phyloP scores from a whole-genome alignment of 1,284 basidiomycete genomes.

The Cryptococcus hybrid region DNA sequence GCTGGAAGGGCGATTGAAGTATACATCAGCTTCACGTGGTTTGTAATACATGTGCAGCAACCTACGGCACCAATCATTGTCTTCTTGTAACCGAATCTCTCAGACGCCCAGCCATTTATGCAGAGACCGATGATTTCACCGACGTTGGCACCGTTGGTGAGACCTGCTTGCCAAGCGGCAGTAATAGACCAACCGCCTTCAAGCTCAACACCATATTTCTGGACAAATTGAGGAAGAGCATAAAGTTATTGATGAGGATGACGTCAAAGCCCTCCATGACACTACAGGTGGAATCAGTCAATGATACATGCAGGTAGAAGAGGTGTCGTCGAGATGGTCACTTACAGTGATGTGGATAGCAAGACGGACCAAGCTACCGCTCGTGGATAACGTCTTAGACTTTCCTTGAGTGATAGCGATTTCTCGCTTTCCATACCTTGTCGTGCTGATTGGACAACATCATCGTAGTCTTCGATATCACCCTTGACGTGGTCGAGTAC shows the following conservation, averaged over 20 bases:
- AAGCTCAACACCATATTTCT: constrained; percentile 37
- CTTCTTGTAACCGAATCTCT: constrained; percentile 47
- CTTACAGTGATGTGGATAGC: constrained; percentile 25
- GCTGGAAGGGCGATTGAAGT: too few relatives aligned
- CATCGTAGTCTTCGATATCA: constrained; percentile 14
- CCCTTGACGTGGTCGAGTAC: constrained; percentile 10
- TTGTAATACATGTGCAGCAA: background rate
- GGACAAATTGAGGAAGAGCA: constrained; percentile 42
- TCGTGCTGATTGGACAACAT: constrained; percentile 9
- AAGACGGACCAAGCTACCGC: constrained; percentile 48
- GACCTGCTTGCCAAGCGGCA: constrained; percentile 48
- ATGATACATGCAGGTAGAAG: too few relatives aligned
- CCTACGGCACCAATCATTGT: constrained; percentile 32
- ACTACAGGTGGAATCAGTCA: constrained; percentile 16
- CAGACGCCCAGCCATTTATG: constrained; percentile 40
- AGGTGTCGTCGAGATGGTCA: constrained; percentile 8
- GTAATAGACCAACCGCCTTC: constrained; percentile 20
- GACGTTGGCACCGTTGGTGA: constrained; percentile 30
- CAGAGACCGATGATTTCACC: constrained; percentile 43
- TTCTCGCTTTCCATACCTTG: constrained; percentile 27
- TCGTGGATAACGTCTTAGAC: constrained; percentile 41
- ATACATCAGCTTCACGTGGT: too few relatives aligned
- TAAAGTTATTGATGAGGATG: constrained; percentile 19
- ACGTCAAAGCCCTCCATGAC: constrained; percentile 45
- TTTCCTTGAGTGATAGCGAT: constrained; percentile 26